A percentile compares a stretch with the other conserved stretches of the same genome.
These are phyloP conservation scores for Cicer chorassanicum DNA, from an alignment of 306 rosid genomes.

Conservation along the genomic window DNA sequence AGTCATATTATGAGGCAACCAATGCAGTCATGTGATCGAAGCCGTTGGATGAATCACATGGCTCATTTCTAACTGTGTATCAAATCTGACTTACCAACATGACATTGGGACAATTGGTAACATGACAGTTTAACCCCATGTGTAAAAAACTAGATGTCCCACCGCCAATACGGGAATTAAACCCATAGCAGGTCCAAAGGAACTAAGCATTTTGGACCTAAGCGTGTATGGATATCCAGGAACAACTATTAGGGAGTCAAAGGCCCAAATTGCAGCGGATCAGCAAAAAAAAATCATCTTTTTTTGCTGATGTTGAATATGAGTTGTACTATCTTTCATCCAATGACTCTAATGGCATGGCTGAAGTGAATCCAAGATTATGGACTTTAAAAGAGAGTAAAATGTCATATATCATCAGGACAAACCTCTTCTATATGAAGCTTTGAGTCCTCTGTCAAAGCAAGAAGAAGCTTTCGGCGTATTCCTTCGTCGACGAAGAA, in stretches of 20 bases:
- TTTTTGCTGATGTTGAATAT: conserved; percentile 1
- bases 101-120: not conserved
- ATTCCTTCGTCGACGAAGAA: conserved; percentile 86
- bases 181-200: not conserved
- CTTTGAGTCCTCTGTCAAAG: conserved; percentile 95
- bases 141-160: not conserved
- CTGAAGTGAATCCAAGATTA: conserved; percentile 4
- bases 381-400: conserved; percentile 22
- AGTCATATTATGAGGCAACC: not conserved
- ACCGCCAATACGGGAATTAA: not conserved
- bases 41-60: not conserved
- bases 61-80: not conserved
- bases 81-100: not conserved
- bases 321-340: not conserved
- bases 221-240: not conserved
- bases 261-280: not conserved
- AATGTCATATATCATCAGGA: conserved; percentile 29
- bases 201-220: not conserved
- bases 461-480: conserved; percentile 92
- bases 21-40: conserved; percentile 1
- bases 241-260: not conserved
- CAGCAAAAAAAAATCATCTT: not conserved
- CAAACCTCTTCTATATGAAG: conserved; percentile 94
- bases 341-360: not conserved
- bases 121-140: not conserved